These are phyloP conservation scores for Peniophora sp. DNA, from an alignment of 1,284 basidiomycete species.

Conservation along the genomic window DNA sequence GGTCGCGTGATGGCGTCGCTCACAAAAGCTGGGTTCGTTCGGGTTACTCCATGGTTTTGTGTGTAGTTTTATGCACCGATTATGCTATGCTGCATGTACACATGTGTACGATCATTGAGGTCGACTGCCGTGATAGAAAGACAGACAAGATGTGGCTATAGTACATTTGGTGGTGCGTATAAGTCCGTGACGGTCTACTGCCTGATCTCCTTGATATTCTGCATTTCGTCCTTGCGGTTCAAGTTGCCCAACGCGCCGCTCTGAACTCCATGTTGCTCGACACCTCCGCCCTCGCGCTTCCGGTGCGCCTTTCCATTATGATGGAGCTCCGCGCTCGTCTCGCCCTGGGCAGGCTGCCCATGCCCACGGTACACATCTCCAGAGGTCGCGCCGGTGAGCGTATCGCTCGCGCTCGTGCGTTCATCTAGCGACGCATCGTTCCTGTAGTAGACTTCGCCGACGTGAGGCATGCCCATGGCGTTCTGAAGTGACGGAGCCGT, in stretches of 20 bases:
- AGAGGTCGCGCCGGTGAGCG: slow-evolving; percentile 21
- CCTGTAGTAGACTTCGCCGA: too few relatives aligned
- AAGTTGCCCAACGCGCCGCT: not conserved
- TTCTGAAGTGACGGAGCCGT: too few relatives aligned
- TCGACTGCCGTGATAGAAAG: too few relatives aligned
- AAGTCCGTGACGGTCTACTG: too few relatives aligned
- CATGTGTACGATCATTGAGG: not conserved
- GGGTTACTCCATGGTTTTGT: not conserved
- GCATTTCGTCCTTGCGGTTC: too few relatives aligned
- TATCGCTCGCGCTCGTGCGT: too few relatives aligned
- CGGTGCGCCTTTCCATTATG: slow-evolving; percentile 23
- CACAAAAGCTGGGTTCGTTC: not conserved
- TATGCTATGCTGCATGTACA: not conserved
- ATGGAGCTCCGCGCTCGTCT: slow-evolving; percentile 24
- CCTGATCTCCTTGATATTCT: too few relatives aligned
- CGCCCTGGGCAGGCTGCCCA: slow-evolving; percentile 23
- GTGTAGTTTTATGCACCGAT: not conserved
- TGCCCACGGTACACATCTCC: slow-evolving; percentile 21
- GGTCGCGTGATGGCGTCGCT: not conserved
- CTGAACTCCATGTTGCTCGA: not conserved
- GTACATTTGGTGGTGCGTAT: too few relatives aligned
- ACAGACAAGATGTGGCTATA: too few relatives aligned
- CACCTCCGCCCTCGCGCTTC: slow-evolving; percentile 14
- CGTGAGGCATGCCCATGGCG: too few relatives aligned
- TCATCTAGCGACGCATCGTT: too few relatives aligned